phyloP scores from a whole-genome alignment of 805 yeast species.

The Ogataea ganodermae region DNA sequence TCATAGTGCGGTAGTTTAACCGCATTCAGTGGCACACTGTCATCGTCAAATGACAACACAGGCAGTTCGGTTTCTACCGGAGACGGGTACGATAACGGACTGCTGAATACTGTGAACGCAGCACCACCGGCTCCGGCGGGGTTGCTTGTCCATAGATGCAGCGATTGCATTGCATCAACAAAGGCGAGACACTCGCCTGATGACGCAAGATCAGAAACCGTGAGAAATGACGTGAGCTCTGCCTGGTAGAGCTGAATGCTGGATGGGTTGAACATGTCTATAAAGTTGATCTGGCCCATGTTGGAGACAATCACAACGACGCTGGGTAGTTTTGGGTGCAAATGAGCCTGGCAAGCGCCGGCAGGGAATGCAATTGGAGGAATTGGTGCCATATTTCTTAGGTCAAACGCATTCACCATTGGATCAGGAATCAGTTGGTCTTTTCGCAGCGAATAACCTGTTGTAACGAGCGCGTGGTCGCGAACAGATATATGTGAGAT shows the following conservation, averaged over 20 bases:
- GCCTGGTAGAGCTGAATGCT: conserved; percentile 67
- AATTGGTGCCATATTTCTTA: conserved; percentile 66
- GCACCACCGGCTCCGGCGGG: conserved; percentile 42
- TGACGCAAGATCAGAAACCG: conserved; percentile 56
- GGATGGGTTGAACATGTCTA: conserved; percentile 81
- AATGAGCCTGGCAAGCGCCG: conserved; percentile 80
- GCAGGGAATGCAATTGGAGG: conserved; percentile 87
- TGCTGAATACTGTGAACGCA: conserved; percentile 38
- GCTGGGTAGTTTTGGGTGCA: conserved; percentile 86
- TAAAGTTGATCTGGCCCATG: conserved; percentile 80
- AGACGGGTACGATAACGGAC: conserved; percentile 58
- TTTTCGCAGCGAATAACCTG: conserved; percentile 74
- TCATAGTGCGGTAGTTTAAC: conserved; percentile 89
- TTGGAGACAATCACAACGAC: conserved; percentile 72
- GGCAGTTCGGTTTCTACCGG: conserved; percentile 6
- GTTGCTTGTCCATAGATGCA: conserved; percentile 70
- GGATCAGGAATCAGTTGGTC: conserved; percentile 69
- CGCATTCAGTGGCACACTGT: conserved; percentile 59
- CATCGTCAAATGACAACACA: conserved; percentile 35
- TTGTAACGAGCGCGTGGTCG: conserved; percentile 70
- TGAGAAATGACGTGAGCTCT: conserved; percentile 48
- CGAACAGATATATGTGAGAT: conserved; percentile 65
- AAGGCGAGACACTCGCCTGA: conserved; percentile 80
- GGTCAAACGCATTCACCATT: conserved; percentile 78
- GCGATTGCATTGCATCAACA: conserved; percentile 59